These are phyloP conservation scores for Digitaria exilis DNA, from an alignment of 202 grass and related monocot genomes.

Conservation along the genomic window DNA sequence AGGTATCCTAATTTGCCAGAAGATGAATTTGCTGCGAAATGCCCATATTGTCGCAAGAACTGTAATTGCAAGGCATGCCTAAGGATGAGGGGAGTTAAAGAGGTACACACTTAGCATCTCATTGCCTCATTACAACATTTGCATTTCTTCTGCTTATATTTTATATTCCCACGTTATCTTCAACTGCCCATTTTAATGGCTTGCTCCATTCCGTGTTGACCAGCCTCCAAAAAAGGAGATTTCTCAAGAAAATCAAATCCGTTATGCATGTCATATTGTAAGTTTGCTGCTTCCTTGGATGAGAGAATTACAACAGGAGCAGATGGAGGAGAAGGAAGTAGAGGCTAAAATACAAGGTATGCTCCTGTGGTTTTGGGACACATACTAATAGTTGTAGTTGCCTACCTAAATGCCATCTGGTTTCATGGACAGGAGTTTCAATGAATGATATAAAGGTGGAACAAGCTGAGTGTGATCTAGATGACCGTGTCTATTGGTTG, in stretches of 20 bases:
- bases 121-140: not conserved
- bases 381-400: not conserved
- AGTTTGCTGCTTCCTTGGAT: constrained; percentile 66
- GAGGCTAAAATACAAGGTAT: constrained; percentile 72
- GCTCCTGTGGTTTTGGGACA: constrained; percentile 36
- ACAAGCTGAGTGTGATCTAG: constrained; percentile 32
- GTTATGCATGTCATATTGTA: constrained; percentile 55
- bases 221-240: constrained; percentile 49
- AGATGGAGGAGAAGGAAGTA: constrained; percentile 60
- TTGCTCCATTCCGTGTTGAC: not conserved
- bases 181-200: not conserved
- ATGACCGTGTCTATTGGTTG: constrained; percentile 78
- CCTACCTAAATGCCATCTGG: constrained; percentile 5
- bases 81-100: constrained; percentile 50
- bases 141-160: constrained; percentile 8
- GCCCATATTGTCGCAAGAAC: constrained; percentile 65
- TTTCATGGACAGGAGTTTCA: constrained; percentile 48
- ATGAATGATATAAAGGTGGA: constrained; percentile 50
- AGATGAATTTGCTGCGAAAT: constrained; percentile 60
- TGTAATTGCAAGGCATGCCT: constrained; percentile 89
- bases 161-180: not conserved
- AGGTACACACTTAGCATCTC: constrained; percentile 48
- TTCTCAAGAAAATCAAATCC: constrained; percentile 47
- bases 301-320: constrained; percentile 60
- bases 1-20: constrained; percentile 71